Evolutionary conservation across 129 eudicot species (phyloP).

Genomic region (Escallonia herrerae): DNA sequence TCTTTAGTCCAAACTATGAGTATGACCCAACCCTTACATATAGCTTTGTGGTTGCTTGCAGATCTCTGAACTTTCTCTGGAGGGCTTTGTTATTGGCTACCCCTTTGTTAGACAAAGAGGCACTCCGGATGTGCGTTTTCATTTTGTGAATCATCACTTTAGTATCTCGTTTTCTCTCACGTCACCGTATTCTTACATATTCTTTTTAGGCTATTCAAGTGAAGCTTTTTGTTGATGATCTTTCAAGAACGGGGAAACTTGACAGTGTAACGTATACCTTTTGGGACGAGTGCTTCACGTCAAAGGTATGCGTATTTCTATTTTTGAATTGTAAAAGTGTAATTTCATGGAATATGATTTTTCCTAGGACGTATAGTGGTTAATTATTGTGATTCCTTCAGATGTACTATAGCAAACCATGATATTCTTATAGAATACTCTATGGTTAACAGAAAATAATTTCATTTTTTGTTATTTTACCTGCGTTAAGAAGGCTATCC

Average conservation of each 20-base stretch:
- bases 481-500: too few relatives aligned
- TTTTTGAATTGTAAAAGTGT: too few relatives aligned
- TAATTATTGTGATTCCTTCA: too few relatives aligned
- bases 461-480: too few relatives aligned
- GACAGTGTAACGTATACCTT: constrained; percentile 63
- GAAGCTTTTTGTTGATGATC: constrained; percentile 68
- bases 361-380: neutral
- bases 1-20: neutral
- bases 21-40: too few relatives aligned
- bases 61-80: constrained; percentile 61
- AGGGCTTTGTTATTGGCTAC: constrained; percentile 66
- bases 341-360: neutral
- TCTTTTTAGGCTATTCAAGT: constrained; percentile 67
- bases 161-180: constrained; percentile 7
- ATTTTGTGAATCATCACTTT: neutral
- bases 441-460: too few relatives aligned
- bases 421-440: too few relatives aligned
- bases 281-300: constrained; percentile 84
- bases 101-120: constrained; percentile 45
- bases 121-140: constrained; percentile 37
- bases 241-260: constrained; percentile 56
- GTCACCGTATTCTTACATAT: neutral
- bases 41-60: constrained; percentile 26
- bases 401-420: too few relatives aligned
- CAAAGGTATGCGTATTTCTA: constrained; percentile 48